Base-by-base conservation (phyloP, 805 yeast genomes). In the Yarrowia bubula region DNA sequence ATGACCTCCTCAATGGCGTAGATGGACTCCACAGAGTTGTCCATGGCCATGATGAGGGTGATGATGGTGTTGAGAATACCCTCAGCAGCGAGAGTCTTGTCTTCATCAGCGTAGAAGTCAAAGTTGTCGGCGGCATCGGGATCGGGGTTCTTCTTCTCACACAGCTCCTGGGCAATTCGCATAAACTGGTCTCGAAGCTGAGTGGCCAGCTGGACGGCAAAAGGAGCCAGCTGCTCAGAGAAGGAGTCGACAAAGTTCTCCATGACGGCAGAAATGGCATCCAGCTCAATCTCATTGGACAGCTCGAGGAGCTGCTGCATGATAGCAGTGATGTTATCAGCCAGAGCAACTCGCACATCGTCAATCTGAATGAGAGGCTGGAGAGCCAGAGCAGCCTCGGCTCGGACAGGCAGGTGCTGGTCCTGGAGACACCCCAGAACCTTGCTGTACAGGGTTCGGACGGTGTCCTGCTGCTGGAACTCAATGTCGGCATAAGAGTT, bases 211-310 rank as follows among this genome's bases (percentile, higher is more conserved):
- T 88, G 87, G n/a, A 85, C 80, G 42, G 96, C 93, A 75, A 90
- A 93, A 15, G 99, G 98, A 67, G 92, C 95, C 70, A 93, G 80
- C 75, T 93, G 96, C 69, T 87, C 89, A 5, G 96, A 83, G 75
- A 88, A 95, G 66, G 84, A 85, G 72, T 92, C 97, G 35, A 93
- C 98, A 73, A 95, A 88, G 71, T 92, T 97, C 79, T 93, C 98
- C 88, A 93, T 91, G 7, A 93, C 97, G 28, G 88, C 89, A 22
- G 96, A 85, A 33, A 95, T 82, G 1, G 92, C 84, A 72, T 95
- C 99, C 66, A 88, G 86, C 71, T 93, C 99, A 69, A 92, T 85
- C 66, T 86, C 86, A 71, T 90, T 87, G 4, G 96, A 86, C 51
- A 93, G 77, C 9, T 82, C 83, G 69, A 93, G 79, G 66, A 95